Percentiles rank a stretch among this genome's conserved stretches.
These are phyloP conservation scores for Saturnispora gosingensis DNA, from an alignment of 805 yeast genomes.

Conservation along the genomic window DNA sequence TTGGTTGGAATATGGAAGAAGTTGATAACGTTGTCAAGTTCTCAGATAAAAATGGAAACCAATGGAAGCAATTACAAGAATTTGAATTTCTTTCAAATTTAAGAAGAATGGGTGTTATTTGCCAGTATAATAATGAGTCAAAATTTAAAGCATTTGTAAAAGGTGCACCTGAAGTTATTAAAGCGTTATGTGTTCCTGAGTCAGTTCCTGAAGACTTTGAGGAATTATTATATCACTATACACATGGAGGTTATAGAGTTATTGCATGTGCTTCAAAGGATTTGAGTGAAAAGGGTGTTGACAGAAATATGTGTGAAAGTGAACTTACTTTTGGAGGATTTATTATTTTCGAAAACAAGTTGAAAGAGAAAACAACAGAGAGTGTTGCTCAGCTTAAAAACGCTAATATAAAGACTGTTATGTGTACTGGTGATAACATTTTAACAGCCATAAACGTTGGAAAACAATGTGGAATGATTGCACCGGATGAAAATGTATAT, in stretches of 20 bases:
- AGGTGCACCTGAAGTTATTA: constrained; percentile 96
- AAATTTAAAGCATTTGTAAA: constrained; percentile 54
- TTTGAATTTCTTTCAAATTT: constrained; percentile 80
- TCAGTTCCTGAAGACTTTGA: constrained; percentile 70
- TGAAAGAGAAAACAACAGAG: constrained; percentile 57
- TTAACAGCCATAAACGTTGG: constrained; percentile 93
- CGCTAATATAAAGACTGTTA: constrained; percentile 74
- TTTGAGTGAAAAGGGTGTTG: constrained; percentile 23
- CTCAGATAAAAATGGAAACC: constrained; percentile 11
- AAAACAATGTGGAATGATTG: constrained; percentile 66
- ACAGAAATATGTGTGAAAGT: constrained; percentile 61
- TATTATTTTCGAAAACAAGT: constrained; percentile 83
- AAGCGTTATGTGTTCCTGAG: constrained; percentile 60
- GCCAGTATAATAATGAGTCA: constrained; percentile 22
- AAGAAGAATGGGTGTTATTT: constrained; percentile 85
- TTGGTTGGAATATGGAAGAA: constrained; percentile 69
- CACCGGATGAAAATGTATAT: constrained; percentile 36
- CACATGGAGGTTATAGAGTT: constrained; percentile 90
- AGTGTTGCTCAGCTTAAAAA: constrained; percentile 50
- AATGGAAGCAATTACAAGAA: constrained; percentile 34
- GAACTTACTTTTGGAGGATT: constrained; percentile 75
- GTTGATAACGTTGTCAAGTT: constrained; percentile 36
- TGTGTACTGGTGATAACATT: constrained; percentile 98
- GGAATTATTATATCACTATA: constrained; percentile 68
- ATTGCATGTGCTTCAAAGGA: constrained; percentile 79